Evolutionary conservation across 805 yeast species (phyloP).

Genomic region (Candida chilensis): DNA sequence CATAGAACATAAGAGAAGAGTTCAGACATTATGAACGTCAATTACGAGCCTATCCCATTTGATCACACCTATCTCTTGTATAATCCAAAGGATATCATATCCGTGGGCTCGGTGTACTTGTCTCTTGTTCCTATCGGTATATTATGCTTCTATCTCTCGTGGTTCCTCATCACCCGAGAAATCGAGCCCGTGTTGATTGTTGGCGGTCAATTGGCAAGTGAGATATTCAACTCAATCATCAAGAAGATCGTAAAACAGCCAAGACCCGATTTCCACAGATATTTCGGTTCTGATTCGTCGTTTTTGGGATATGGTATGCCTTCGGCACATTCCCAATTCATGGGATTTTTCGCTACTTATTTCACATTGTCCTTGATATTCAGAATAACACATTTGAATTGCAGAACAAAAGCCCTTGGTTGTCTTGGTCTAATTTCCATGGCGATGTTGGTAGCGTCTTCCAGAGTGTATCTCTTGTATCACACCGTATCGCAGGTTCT

Average conservation of each 20-base stretch:
- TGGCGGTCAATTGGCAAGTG: slow-evolving; percentile 78
- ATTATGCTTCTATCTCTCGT: slow-evolving; percentile 70
- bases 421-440: slow-evolving; percentile 13
- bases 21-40: too few relatives aligned
- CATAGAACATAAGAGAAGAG: too few relatives aligned
- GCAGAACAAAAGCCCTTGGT: slow-evolving; percentile 15
- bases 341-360: slow-evolving; percentile 75
- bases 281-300: slow-evolving; percentile 30
- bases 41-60: too few relatives aligned
- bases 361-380: slow-evolving; percentile 32
- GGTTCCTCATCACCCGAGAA: slow-evolving; percentile 79
- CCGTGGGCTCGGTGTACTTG: slow-evolving; percentile 56
- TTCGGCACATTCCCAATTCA: slow-evolving; percentile 91
- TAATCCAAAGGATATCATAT: slow-evolving; percentile 53
- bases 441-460: slow-evolving; percentile 42
- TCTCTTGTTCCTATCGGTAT: slow-evolving; percentile 77
- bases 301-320: slow-evolving; percentile 90
- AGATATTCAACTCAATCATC: slow-evolving; percentile 57
- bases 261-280: slow-evolving; percentile 55
- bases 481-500: slow-evolving; percentile 68
- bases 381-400: slow-evolving; percentile 25
- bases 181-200: slow-evolving; percentile 78
- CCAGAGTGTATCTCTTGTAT: slow-evolving; percentile 72
- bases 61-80: slow-evolving; percentile 84
- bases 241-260: slow-evolving; percentile 61